A percentile compares a stretch with the other conserved stretches of the same genome.
phyloP scores from a whole-genome alignment of 192 early-diverging fungal genomes.

The Coemansia biformis region DNA sequence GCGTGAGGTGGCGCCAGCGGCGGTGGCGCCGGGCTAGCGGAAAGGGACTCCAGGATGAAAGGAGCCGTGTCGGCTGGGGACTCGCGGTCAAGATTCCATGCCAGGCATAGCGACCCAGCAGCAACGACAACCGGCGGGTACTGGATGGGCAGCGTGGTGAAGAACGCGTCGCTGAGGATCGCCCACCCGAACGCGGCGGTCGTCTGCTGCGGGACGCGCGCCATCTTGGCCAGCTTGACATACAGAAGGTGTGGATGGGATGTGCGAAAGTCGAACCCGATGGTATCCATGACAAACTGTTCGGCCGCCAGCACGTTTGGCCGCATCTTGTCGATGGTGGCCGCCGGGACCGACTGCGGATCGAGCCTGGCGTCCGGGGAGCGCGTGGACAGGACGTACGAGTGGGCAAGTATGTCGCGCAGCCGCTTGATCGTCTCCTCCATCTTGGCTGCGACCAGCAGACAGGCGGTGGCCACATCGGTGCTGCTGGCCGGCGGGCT shows the following conservation, averaged over 20 bases:
- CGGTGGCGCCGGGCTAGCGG: not conserved
- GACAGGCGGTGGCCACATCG: slow-evolving; percentile 57
- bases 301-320: slow-evolving; percentile 61
- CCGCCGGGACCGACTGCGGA: slow-evolving; percentile 22
- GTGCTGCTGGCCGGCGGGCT: slow-evolving; percentile 8
- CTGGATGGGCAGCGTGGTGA: slow-evolving; percentile 47
- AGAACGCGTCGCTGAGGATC: slow-evolving; percentile 43
- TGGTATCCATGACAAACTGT: slow-evolving; percentile 65
- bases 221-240: slow-evolving; percentile 65
- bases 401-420: slow-evolving; percentile 69
- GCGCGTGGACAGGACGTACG: slow-evolving; percentile 29
- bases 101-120: slow-evolving; percentile 39
- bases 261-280: slow-evolving; percentile 80
- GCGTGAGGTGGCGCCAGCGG: not conserved
- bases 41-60: slow-evolving; percentile 5
- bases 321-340: slow-evolving; percentile 66
- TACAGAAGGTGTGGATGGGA: slow-evolving; percentile 64
- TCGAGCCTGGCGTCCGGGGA: slow-evolving; percentile 9
- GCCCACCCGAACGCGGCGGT: slow-evolving; percentile 35
- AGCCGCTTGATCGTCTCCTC: slow-evolving; percentile 83
- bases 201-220: slow-evolving; percentile 36
- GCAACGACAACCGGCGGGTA: slow-evolving; percentile 41
- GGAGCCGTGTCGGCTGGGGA: slow-evolving; percentile 8
- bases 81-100: slow-evolving; percentile 35
- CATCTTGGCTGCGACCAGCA: slow-evolving; percentile 80